Conservation (phyloP, 441 rosid genomes). For the Adansonia rubrostipa region DNA sequence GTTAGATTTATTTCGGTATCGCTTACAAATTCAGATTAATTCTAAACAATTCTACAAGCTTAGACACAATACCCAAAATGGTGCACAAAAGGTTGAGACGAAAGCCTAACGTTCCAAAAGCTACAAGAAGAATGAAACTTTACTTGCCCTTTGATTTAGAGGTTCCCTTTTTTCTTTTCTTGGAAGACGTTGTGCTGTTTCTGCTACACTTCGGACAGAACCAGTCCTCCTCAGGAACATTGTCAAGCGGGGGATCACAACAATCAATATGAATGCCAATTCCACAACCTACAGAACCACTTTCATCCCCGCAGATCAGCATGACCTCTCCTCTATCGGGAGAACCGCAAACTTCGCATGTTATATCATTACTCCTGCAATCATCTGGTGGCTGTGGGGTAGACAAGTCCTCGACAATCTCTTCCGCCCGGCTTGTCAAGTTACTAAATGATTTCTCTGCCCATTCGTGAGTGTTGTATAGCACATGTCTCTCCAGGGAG, state of each 20-base stretch:
- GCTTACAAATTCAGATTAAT: not conserved
- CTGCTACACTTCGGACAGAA: constrained; percentile 55
- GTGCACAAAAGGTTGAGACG: too few species aligned
- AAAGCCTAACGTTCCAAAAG: not conserved
- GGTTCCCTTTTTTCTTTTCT: constrained; percentile 34
- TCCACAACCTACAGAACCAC: constrained; percentile 64
- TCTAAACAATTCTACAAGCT: not conserved
- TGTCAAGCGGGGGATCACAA: constrained; percentile 63
- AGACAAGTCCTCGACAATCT: constrained; percentile 29
- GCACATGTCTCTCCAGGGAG: constrained; percentile 79
- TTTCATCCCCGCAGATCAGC: constrained; percentile 72
- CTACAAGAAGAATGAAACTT: not conserved
- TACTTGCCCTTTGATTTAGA: constrained; percentile 16
- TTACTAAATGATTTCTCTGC: constrained; percentile 69
- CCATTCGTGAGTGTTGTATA: constrained; percentile 74
- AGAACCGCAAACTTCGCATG: constrained; percentile 58
- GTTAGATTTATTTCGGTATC: not conserved
- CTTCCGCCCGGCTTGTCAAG: constrained; percentile 50
- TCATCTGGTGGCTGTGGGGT: constrained; percentile 9
- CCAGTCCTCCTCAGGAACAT: constrained; percentile 74
- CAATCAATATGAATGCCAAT: constrained; percentile 67
- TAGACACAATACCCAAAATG: not conserved
- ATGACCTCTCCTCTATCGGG: constrained; percentile 63
- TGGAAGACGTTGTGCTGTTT: constrained; percentile 20
- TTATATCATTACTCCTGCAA: constrained; percentile 31